phyloP scores from a whole-genome alignment of 73 alveolate species.

The Loxodes magnus region DNA sequence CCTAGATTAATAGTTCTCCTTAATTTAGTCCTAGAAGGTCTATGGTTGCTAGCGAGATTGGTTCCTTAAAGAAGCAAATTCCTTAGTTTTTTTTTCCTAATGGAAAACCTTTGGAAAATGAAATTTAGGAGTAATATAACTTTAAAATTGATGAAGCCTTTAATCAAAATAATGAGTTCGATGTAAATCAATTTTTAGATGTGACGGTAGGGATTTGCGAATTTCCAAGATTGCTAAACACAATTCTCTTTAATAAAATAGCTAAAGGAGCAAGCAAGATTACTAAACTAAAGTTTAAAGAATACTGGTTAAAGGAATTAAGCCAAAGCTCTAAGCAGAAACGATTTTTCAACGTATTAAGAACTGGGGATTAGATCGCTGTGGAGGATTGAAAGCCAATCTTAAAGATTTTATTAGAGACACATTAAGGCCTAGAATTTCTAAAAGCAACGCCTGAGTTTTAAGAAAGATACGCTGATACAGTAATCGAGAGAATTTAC shows the following conservation, averaged over 20 bases:
- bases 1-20: too few relatives aligned
- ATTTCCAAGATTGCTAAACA: slow-evolving; percentile 63
- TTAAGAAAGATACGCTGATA: slow-evolving; percentile 94
- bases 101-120: slow-evolving; percentile 56
- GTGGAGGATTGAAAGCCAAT: slow-evolving; percentile 90
- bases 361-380: slow-evolving; percentile 54
- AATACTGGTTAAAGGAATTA: slow-evolving; percentile 70
- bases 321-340: slow-evolving; percentile 41
- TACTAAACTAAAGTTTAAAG: slow-evolving; percentile 52
- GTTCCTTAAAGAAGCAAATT: too few relatives aligned
- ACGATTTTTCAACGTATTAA: slow-evolving; percentile 67
- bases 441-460: slow-evolving; percentile 95
- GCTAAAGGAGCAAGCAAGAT: slow-evolving; percentile 67
- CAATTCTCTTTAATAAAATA: slow-evolving; percentile 38
- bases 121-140: slow-evolving; percentile 30
- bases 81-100: slow-evolving; percentile 76
- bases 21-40: too few relatives aligned
- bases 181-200: slow-evolving; percentile 43
- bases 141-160: slow-evolving; percentile 34
- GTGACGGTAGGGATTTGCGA: slow-evolving; percentile 63
- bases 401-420: slow-evolving; percentile 74
- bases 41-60: slow-evolving; percentile 23
- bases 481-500: slow-evolving; percentile 90
- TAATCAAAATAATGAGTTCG: slow-evolving; percentile 37
- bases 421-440: slow-evolving; percentile 98